Evolutionary conservation across 257 asterid genomes (phyloP).

Genomic region (Perilla frutescens): DNA sequence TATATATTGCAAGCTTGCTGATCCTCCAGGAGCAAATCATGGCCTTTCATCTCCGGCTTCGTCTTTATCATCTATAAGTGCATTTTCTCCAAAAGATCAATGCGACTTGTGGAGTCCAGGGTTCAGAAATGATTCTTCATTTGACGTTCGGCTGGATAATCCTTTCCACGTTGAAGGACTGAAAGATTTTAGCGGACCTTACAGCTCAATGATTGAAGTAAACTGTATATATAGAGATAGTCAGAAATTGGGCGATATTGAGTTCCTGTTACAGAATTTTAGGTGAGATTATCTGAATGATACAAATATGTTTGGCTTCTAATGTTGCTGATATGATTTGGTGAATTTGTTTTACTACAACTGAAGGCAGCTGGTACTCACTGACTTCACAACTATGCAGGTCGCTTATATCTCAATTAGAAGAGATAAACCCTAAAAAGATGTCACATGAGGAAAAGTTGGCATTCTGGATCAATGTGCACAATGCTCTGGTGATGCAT

Average conservation of each 20-base stretch:
- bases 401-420: constrained; percentile 86
- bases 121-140: constrained; percentile 75
- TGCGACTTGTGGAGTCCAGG: constrained; percentile 87
- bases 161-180: constrained; percentile 94
- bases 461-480: constrained; percentile 97
- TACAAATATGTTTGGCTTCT: neutral
- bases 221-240: constrained; percentile 78
- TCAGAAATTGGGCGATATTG: constrained; percentile 77
- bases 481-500: constrained; percentile 97
- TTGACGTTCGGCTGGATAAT: constrained; percentile 84
- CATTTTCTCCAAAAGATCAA: constrained; percentile 87
- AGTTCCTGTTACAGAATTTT: constrained; percentile 71
- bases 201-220: constrained; percentile 98
- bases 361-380: constrained; percentile 8
- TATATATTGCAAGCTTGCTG: constrained; percentile 88
- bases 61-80: constrained; percentile 72
- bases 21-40: constrained; percentile 66
- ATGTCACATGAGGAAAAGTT: constrained; percentile 87
- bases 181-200: constrained; percentile 97
- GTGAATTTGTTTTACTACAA: neutral
- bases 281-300: constrained; percentile 54
- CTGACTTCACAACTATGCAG: constrained; percentile 47
- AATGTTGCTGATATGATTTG: neutral
- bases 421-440: constrained; percentile 78
- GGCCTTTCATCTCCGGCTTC: constrained; percentile 90